Conservation (phyloP, 345 rosid genomes). For the Triadica sebifera region DNA sequence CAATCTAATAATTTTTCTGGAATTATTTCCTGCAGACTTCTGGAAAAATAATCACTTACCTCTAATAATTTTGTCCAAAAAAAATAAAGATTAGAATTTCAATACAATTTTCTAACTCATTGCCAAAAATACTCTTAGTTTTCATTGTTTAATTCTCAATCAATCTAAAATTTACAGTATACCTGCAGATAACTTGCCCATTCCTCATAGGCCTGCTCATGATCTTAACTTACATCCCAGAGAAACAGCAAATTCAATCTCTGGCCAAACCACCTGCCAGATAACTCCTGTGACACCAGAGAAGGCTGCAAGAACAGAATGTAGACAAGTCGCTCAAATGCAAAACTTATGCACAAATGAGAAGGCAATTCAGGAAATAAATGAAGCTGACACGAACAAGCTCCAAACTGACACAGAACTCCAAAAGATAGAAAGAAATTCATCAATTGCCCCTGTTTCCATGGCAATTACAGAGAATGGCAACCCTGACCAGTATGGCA, state of each 20-base stretch:
- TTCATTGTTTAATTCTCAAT: neutral
- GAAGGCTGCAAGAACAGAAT: slow-evolving; percentile 29
- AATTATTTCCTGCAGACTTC: neutral
- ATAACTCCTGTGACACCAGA: slow-evolving; percentile 64
- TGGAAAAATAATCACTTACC: neutral
- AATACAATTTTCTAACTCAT: neutral
- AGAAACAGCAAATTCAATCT: slow-evolving; percentile 24
- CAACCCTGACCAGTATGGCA: slow-evolving; percentile 26
- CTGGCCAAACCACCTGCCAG: slow-evolving; percentile 3
- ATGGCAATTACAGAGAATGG: slow-evolving; percentile 27
- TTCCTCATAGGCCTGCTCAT: slow-evolving; percentile 17
- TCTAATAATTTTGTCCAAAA: neutral
- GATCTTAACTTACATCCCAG: slow-evolving; percentile 35
- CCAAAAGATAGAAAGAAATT: slow-evolving; percentile 25
- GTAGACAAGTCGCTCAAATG: slow-evolving; percentile 18
- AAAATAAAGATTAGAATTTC: too few species aligned
- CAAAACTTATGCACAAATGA: slow-evolving; percentile 19
- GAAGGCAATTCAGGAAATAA: slow-evolving; percentile 19
- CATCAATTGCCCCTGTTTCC: slow-evolving; percentile 22
- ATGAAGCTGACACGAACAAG: slow-evolving; percentile 18
- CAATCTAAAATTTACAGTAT: slow-evolving; percentile 9
- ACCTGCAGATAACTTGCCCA: slow-evolving; percentile 29
- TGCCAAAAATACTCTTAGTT: neutral
- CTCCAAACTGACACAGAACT: slow-evolving; percentile 20
- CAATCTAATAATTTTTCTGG: neutral